phyloP scores from a whole-genome alignment of 2,329 filamentous ascomycete genomes.

The Chaetomium strumarium region DNA sequence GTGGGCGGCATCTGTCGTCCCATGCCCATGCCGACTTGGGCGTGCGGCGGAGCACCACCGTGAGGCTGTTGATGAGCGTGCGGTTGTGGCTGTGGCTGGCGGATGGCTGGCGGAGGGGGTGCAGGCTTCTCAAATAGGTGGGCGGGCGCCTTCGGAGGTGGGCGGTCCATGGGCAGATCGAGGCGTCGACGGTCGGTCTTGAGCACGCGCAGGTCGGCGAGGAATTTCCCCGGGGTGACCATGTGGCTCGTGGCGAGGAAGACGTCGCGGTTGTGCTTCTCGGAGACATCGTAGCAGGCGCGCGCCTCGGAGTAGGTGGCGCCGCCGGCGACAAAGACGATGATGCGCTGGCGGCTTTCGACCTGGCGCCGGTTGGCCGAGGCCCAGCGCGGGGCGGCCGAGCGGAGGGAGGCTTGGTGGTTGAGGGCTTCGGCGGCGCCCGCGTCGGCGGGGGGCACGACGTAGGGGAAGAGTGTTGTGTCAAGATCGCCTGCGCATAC shows the following conservation, averaged over 20 bases:
- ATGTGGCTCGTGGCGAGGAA: conserved; percentile 88
- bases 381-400: conserved; percentile 93
- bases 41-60: conserved; percentile 20
- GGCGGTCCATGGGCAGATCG: conserved; percentile 74
- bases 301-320: conserved; percentile 90
- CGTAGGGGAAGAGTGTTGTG: conserved; percentile 61
- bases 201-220: conserved; percentile 60
- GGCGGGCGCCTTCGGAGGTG: conserved; percentile 73
- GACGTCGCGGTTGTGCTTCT: conserved; percentile 69
- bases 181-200: conserved; percentile 68
- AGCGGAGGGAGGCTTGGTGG: conserved; percentile 71
- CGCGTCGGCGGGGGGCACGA: conserved; percentile 61
- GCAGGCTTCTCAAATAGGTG: conserved; percentile 74
- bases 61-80: conserved; percentile 23
- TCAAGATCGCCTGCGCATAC: conserved; percentile 63
- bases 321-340: conserved; percentile 92
- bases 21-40: conserved; percentile 30
- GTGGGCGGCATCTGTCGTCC: conserved; percentile 24
- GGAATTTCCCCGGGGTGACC: conserved; percentile 75
- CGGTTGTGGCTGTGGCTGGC: conserved; percentile 23
- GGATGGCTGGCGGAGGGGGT: conserved; percentile 48
- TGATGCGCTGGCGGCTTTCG: conserved; percentile 83
- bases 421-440: conserved; percentile 50
- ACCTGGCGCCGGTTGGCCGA: conserved; percentile 66
- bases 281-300: conserved; percentile 79